Percentiles rank a stretch among this genome's conserved stretches.
These are phyloP conservation scores for Psilocybe subaeruginosa DNA, from an alignment of 768 basidiomycete genomes.

Conservation along the genomic window DNA sequence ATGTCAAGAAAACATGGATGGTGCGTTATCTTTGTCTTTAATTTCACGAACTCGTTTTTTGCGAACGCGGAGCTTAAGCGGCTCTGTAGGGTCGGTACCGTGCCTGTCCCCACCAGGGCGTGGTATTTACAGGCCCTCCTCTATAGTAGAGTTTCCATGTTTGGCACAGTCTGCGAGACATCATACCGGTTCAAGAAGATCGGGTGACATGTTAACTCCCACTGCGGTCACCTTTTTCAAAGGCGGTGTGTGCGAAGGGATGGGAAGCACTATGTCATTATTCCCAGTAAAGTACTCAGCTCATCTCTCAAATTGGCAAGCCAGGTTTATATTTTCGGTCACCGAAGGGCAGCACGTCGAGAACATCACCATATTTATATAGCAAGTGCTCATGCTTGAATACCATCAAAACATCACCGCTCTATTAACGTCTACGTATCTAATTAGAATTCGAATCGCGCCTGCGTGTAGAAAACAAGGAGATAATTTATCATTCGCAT, in stretches of 20 bases:
- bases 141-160: neutral
- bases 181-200: neutral
- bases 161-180: neutral
- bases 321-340: neutral
- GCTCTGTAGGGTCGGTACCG: conserved; percentile 4
- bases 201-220: neutral
- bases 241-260: neutral
- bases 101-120: neutral
- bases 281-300: too few species aligned
- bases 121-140: neutral
- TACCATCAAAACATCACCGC: neutral
- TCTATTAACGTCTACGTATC: neutral
- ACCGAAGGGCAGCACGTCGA: neutral
- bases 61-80: neutral
- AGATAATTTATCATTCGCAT: neutral
- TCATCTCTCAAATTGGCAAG: neutral
- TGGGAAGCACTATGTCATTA: neutral
- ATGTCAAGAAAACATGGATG: neutral
- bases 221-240: neutral
- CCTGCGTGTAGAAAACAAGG: neutral
- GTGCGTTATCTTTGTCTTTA: neutral
- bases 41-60: neutral
- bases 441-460: neutral
- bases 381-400: neutral
- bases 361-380: neutral